Evolutionary conservation across 2,329 filamentous ascomycete species (phyloP), one percentile per base, ranked within the genome.

Genomic region (Colletotrichum chlorophyti): DNA sequence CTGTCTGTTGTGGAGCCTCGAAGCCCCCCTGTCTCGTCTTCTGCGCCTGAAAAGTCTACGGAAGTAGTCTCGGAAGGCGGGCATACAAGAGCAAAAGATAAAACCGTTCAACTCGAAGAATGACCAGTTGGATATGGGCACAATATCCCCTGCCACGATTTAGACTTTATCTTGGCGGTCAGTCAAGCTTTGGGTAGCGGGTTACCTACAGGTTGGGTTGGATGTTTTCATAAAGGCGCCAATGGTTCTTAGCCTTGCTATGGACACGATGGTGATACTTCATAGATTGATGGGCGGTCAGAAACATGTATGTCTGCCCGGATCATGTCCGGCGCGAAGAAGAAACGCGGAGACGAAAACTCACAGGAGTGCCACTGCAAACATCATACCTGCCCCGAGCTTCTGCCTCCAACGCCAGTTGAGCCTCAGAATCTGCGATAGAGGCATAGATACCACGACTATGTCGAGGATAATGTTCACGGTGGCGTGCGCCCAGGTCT

Each of bases 381-480:
- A 79, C 76, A 81, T 79, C 45, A 79, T 52, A 10, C 68, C 66
- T 6, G 80, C 71, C n/a, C 73, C 69, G 6, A 76, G 12, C 64
- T 78, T 81, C 66, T 79, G 78, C 65, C 74, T 76, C 65, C 69
- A 74, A 32, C 72, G 70, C 21, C 80, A 65, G 6, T 74, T 68
- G 10, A 81, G 68, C 3, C 66, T 60, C 8, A 70, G 57, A 1
- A 82, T 59, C 17, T 76, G 70, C 26, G 72, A 73, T 7, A 81
- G 65, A 2, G 82, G 80, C 12, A 84, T 68, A 1, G 70, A 70
- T 21, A 83, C 68, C 54, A 83, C 77, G 66, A 75, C 75, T 2
- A 81, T 1, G 58, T 84, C 81, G 27, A 81, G 68, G 0, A 66
- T 66, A 43, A 84, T 83, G 45, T 76, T 79, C 31, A 80, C 73